Evolutionary conservation across 169 alveolate genomes (phyloP).

Genomic region (Condylostoma magnum): DNA sequence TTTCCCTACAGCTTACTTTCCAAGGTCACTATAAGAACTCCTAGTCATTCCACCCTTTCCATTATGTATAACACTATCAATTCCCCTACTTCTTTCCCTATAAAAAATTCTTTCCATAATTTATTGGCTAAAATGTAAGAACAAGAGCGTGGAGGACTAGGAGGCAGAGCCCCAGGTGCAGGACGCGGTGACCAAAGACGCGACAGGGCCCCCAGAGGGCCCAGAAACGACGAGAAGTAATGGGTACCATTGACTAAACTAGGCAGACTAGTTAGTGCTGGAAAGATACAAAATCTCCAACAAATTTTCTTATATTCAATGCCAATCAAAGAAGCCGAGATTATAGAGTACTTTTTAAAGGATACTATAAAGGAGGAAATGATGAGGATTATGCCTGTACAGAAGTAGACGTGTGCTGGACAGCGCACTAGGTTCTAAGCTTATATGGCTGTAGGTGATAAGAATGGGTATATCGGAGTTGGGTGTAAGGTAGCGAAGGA

Average conservation of each 20-base stretch:
- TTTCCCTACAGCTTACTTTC: too few species aligned
- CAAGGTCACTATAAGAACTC: too few species aligned
- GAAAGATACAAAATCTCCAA: slow-evolving; percentile 95
- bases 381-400: slow-evolving; percentile 99
- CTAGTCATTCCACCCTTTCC: too few species aligned
- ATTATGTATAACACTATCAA: too few species aligned
- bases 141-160: too few species aligned
- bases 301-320: slow-evolving; percentile 98
- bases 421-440: slow-evolving; percentile 99
- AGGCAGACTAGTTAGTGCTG: slow-evolving; percentile 98
- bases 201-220: slow-evolving; percentile 45
- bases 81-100: too few species aligned
- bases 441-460: slow-evolving; percentile 98
- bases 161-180: too few species aligned
- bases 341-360: slow-evolving; percentile 93
- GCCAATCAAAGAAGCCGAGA: slow-evolving; percentile 99
- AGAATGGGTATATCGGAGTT: slow-evolving; percentile 96
- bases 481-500: slow-evolving; percentile 99
- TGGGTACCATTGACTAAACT: slow-evolving; percentile 99
- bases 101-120: too few species aligned
- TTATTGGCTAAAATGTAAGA: too few species aligned
- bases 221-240: slow-evolving; percentile 92
- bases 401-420: slow-evolving; percentile 99
- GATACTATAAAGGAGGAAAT: slow-evolving; percentile 97
- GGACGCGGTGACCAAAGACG: background rate